A percentile compares a stretch with the other conserved stretches of the same genome.
Conservation (phyloP, 129 eudicot genomes). For the Pseudognaphalium luteoalbum region DNA sequence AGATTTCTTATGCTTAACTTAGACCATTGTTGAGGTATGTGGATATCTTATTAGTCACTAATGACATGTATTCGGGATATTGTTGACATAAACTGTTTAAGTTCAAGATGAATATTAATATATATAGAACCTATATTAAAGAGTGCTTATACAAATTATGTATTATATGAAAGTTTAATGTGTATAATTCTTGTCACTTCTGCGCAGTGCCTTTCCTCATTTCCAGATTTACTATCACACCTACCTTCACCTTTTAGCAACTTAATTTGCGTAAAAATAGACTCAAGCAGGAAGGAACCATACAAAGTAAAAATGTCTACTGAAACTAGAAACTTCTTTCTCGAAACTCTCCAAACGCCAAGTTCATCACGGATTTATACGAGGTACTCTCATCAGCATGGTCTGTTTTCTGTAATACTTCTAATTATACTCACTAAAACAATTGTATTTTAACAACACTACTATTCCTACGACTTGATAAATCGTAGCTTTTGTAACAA, state of each 20-base stretch:
- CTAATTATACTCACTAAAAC: no score
- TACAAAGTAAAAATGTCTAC: conserved; percentile 21
- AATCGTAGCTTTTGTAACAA: no score
- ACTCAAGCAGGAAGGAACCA: neutral
- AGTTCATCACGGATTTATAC: conserved; percentile 18
- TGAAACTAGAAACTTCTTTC: conserved; percentile 19
- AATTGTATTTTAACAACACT: no score
- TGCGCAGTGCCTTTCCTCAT: conserved; percentile 23
- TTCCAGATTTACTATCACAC: conserved; percentile 12
- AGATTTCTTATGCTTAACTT: neutral
- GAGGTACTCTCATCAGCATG: neutral
- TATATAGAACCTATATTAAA: no score
- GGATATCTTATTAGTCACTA: neutral
- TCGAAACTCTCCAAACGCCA: conserved; percentile 24
- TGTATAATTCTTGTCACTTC: neutral
- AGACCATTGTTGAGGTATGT: conserved; percentile 17
- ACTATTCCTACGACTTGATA: no score
- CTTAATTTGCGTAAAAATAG: conserved; percentile 8
- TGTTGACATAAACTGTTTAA: no score
- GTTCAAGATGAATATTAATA: no score
- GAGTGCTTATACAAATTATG: neutral
- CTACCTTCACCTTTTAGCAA: conserved; percentile 23
- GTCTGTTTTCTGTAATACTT: no score
- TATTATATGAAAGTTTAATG: neutral
- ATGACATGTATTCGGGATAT: no score